Evolutionary conservation across 441 rosid species (phyloP), one percentile per base, ranked within the genome.

Genomic region (Biscutella laevigata): DNA sequence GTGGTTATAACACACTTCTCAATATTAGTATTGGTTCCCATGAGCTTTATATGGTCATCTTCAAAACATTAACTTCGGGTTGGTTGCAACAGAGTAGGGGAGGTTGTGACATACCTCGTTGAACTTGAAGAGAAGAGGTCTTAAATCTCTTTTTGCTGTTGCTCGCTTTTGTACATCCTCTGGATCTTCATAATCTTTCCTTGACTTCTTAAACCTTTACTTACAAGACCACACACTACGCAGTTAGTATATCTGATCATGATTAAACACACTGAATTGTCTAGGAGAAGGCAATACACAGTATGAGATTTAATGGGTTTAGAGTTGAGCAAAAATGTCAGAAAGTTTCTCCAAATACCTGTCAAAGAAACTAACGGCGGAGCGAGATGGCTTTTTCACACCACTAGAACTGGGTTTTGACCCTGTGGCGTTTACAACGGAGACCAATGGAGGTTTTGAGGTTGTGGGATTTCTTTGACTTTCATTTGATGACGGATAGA

Each of bases 121-220:
- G 55, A 68, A 92, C 77, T 84, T 86, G 71, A 88, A 92, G 51
- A 92, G 77, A 62, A 88, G 61, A 53, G 97, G 98, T 4, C 76
- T 82, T 16, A 71, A 73, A 59, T 86, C 85, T 78, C 88, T 83
- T 63, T 73, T 76, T 7, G 60, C 70, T 6, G 84, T 72, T 46
- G 73, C 65, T 44, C 61, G 50, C 67, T 72, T 75, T 57, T 57
- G 74, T 30, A 25, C 73, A 28, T 65, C 70, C 53, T 47, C 62
- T 28, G 70, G 70, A 50, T 75, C 77, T 37, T 73, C 47, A 59
- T 76, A 75, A 74, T 70, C 80, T 60, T 71, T 71, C 53, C 71
- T 61, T 32, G 52, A 62, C 73, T 80, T 86, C 71, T 72, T 84
- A 68, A 87, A 88, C 77, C 97, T 92, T 83, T 57, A 69, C 56